Percentiles rank a stretch among this genome's conserved stretches.
Conservation (phyloP, 805 yeast species). For the Starmerella bombi region DNA sequence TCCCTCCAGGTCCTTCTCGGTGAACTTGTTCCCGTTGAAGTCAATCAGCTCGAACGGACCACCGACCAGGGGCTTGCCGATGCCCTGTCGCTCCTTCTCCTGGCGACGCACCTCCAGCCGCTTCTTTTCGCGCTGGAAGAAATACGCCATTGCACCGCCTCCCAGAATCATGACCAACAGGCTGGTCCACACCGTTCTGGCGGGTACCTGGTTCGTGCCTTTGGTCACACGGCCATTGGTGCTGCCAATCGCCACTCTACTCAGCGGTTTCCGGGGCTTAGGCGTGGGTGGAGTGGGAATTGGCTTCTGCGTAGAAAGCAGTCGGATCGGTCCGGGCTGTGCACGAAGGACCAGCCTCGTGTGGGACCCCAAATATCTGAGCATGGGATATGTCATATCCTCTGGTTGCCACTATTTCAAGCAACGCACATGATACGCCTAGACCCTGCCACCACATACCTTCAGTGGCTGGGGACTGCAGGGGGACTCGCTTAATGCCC, state of each 20-base stretch:
- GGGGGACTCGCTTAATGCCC: too few species aligned
- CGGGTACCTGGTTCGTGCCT: constrained; percentile 31
- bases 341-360: too few species aligned
- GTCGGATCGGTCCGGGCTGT: too few species aligned
- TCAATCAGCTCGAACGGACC: constrained; percentile 73
- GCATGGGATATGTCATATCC: too few species aligned
- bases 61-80: constrained; percentile 87
- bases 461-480: too few species aligned
- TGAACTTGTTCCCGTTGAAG: constrained; percentile 55
- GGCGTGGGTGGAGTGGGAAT: neutral
- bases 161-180: constrained; percentile 49
- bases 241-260: constrained; percentile 70
- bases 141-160: constrained; percentile 60
- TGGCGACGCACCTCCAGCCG: constrained; percentile 60
- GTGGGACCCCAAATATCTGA: too few species aligned
- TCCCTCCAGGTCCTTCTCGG: constrained; percentile 62
- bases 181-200: constrained; percentile 55
- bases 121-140: constrained; percentile 64
- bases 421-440: too few species aligned
- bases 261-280: constrained; percentile 47
- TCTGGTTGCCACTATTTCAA: too few species aligned
- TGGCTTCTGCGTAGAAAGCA: too few species aligned
- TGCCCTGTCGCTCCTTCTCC: constrained; percentile 73
- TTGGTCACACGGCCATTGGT: constrained; percentile 31
- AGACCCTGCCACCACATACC: too few species aligned